Percentiles rank a stretch among this genome's conserved stretches.
phyloP scores from a whole-genome alignment of 306 rosid species.

The Geum urbanum region DNA sequence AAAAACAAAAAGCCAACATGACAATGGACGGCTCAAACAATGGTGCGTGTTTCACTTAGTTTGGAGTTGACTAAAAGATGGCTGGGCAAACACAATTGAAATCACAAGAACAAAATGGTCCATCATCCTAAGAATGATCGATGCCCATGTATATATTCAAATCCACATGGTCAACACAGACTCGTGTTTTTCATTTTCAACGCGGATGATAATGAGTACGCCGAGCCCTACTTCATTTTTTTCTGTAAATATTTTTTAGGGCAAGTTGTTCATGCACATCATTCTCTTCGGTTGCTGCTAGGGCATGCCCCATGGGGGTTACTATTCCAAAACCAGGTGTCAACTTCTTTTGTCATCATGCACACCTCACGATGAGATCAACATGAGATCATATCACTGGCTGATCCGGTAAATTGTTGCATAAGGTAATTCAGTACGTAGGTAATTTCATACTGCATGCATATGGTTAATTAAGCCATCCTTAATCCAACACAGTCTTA shows the following conservation, averaged over 20 bases:
- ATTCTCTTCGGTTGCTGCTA: constrained; percentile 1
- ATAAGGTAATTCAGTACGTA: neutral
- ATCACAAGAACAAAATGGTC: constrained; percentile 17
- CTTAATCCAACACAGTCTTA: too few species aligned
- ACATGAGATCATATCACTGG: constrained; percentile 44
- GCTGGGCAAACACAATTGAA: constrained; percentile 14
- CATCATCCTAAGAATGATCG: neutral
- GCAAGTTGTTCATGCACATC: neutral
- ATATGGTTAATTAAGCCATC: neutral
- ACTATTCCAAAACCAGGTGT: neutral
- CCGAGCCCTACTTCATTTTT: neutral
- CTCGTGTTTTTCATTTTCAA: neutral
- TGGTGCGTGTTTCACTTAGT: constrained; percentile 14
- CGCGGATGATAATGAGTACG: neutral
- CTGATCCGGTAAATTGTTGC: too few species aligned
- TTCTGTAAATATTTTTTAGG: neutral
- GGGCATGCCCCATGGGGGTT: constrained; percentile 17
- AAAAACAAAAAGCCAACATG: neutral
- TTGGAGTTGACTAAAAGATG: constrained; percentile 20
- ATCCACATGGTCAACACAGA: constrained; percentile 12
- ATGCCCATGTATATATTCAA: neutral
- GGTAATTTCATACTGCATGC: neutral
- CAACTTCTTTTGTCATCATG: constrained; percentile 19
- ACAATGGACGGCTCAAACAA: constrained; percentile 28
- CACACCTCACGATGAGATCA: constrained; percentile 40